phyloP scores from a whole-genome alignment of 805 yeast species.

The Candida manassasensis region DNA sequence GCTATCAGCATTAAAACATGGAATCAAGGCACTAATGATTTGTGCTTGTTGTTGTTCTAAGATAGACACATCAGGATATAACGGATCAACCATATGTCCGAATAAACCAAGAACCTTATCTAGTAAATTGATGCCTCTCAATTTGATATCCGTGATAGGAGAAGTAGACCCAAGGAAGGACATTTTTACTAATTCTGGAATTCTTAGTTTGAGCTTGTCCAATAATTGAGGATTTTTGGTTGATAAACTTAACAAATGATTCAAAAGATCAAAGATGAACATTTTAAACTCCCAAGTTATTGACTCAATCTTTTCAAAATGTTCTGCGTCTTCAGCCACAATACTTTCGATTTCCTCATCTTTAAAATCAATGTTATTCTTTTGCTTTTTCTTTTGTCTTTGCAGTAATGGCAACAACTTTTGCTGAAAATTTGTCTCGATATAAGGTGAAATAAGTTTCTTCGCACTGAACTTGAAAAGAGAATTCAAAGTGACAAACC shows the following conservation, averaged over 20 bases:
- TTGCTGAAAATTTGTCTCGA: constrained; percentile 35
- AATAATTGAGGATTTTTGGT: constrained; percentile 33
- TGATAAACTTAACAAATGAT: constrained; percentile 39
- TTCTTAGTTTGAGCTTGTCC: constrained; percentile 37
- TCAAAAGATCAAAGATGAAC: constrained; percentile 44
- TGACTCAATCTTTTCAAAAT: constrained; percentile 47
- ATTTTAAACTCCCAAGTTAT: constrained; percentile 54
- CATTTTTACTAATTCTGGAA: constrained; percentile 66
- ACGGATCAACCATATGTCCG: constrained; percentile 63
- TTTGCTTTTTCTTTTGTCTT: constrained; percentile 31
- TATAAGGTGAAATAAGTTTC: constrained; percentile 37
- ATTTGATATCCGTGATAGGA: constrained; percentile 52
- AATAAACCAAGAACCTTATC: constrained; percentile 57
- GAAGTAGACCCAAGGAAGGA: constrained; percentile 82
- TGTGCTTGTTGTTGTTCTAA: constrained; percentile 94
- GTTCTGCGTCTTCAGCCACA: constrained; percentile 30
- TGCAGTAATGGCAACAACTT: constrained; percentile 39
- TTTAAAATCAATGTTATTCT: constrained; percentile 26
- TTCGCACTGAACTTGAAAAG: constrained; percentile 43
- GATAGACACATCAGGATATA: constrained; percentile 64
- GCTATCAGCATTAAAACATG: constrained; percentile 74
- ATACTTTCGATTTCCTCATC: constrained; percentile 41
- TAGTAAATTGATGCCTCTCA: constrained; percentile 62
- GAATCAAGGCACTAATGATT: constrained; percentile 81
- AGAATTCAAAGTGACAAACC: constrained; percentile 56